Evolutionary conservation across 495 filamentous ascomycete genomes (phyloP), one percentile per base, ranked within the genome.

Genomic region (Penicillium bialowiezense): DNA sequence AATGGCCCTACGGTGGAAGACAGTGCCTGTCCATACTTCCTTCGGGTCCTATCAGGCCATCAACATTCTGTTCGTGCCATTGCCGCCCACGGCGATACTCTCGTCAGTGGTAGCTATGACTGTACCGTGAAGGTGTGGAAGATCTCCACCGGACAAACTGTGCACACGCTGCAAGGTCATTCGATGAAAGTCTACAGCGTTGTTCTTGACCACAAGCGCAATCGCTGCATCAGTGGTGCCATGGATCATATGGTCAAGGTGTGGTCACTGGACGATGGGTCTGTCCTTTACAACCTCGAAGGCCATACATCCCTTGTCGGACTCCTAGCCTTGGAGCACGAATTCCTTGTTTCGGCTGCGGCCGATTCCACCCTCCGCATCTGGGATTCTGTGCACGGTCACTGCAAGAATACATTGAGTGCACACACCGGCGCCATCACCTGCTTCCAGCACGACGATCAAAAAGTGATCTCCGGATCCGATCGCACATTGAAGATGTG

Each of bases 61-160:
- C 80, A 78, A 38, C 91, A 97, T 64, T 97, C 95, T 2, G 93
- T 99, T n/a, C 88, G 93, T 37, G 93, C 93, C 10, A 99, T 99
- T 55, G 93, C 95, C 40, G 95, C 95, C 7, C 85, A 97, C 58
- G 90, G 85, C 2, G 93, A 99, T 56, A 97, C 90, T 5, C 77
- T 99, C n/a, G 89, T 97, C n/a, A 96, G 91, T 56, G 93, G 93
- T 7, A 97, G 92, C 63, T 99, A 99, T 65, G 93, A 99, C 65
- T 91, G 82, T 69, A 93, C 89, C 0, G 95, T 99, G 10, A 83
- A 92, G 28, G 93, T 99, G 3, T 99, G 93, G 93, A 91, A 88
- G 56, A 96, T 97, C 52, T 97, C 91, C 18, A 97, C 90, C 0
- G 93, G 93, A 37, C 90, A 97, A 58, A 83, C 84, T n/a, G 54